These are phyloP conservation scores for Clarireedia homoeocarpa DNA, from an alignment of 2,329 filamentous ascomycete genomes.

Conservation along the genomic window DNA sequence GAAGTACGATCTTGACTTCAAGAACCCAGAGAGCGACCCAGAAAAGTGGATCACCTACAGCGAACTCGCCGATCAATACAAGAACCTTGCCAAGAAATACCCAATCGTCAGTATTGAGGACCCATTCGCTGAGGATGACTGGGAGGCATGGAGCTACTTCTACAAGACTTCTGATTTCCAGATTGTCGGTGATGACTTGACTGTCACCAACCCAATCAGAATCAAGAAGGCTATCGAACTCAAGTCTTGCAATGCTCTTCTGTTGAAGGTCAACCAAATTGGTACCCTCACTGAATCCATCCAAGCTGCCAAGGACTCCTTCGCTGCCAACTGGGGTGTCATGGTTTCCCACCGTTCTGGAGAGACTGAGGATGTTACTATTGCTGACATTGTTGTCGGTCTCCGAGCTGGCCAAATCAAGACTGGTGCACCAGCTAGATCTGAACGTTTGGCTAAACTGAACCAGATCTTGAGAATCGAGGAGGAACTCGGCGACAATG, in stretches of 20 bases:
- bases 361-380: slow-evolving; percentile 99
- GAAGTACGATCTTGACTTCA: slow-evolving; percentile 99
- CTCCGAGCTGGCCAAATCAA: slow-evolving; percentile 97
- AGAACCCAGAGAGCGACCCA: slow-evolving; percentile 96
- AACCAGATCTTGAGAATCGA: slow-evolving; percentile 99
- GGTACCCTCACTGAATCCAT: slow-evolving; percentile 98
- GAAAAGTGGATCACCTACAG: slow-evolving; percentile 99
- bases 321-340: slow-evolving; percentile 91
- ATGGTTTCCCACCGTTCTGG: slow-evolving; percentile 99
- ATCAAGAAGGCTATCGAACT: slow-evolving; percentile 99
- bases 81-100: slow-evolving; percentile 84
- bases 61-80: slow-evolving; percentile 89
- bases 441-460: slow-evolving; percentile 97
- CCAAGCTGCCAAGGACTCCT: slow-evolving; percentile 98
- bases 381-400: slow-evolving; percentile 95
- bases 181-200: slow-evolving; percentile 97
- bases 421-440: slow-evolving; percentile 92
- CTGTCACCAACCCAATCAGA: slow-evolving; percentile 95
- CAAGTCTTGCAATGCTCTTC: slow-evolving; percentile 95
- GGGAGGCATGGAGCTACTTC: slow-evolving; percentile 99
- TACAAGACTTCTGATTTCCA: slow-evolving; percentile 98
- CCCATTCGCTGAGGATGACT: slow-evolving; percentile 98
- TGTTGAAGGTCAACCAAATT: slow-evolving; percentile 99
- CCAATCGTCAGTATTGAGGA: slow-evolving; percentile 98
- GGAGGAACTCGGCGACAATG: slow-evolving; percentile 92